phyloP scores from a whole-genome alignment of 106 monocot species.

The Dendrobium chrysotoxum region DNA sequence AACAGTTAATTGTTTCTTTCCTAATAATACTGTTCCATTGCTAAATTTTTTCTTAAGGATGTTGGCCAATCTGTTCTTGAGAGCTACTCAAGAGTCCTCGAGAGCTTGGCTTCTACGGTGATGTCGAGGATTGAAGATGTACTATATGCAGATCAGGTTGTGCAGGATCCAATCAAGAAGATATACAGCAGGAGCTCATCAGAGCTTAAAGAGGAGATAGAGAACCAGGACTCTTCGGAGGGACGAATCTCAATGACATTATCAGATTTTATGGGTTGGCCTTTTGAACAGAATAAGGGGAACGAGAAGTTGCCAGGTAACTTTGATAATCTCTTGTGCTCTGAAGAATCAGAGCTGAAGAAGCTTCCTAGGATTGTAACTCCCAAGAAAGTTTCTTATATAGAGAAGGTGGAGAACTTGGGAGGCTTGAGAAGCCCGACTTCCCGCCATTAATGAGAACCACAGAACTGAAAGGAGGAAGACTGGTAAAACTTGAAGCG shows the following conservation, averaged over 20 bases:
- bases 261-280: conserved; percentile 89
- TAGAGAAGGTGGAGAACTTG: conserved; percentile 49
- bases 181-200: conserved; percentile 13
- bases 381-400: conserved; percentile 50
- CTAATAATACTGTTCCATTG: background rate
- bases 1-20: background rate
- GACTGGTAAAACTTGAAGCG: background rate
- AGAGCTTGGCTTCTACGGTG: conserved; percentile 76
- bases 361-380: conserved; percentile 19
- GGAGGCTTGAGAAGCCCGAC: conserved; percentile 62
- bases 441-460: background rate
- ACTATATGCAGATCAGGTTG: conserved; percentile 45
- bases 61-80: conserved; percentile 81
- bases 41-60: conserved; percentile 40
- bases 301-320: conserved; percentile 19
- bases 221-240: conserved; percentile 46
- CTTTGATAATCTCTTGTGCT: background rate
- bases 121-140: conserved; percentile 93
- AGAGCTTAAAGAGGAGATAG: conserved; percentile 7
- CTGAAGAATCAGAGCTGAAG: conserved; percentile 14
- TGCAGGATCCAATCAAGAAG: conserved; percentile 33
- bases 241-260: conserved; percentile 62
- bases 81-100: conserved; percentile 87
- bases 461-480: background rate
- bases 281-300: conserved; percentile 46